Evolutionary conservation across 164 flowering plant species (phyloP).

Genomic region (Santalum album): DNA sequence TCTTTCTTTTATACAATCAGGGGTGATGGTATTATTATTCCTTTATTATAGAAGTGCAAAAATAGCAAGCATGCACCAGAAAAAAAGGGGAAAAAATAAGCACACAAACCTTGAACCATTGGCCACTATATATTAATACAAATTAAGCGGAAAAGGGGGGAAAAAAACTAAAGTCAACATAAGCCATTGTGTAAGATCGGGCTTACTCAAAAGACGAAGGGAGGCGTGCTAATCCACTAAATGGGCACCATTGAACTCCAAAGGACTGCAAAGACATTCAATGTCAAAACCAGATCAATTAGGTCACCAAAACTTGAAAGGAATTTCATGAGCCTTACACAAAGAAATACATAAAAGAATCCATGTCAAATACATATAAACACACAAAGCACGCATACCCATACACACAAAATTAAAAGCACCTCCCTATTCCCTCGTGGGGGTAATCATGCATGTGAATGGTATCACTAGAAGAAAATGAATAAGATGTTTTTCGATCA

Average conservation of each 20-base stretch:
- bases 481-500: too few relatives aligned
- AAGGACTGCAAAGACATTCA: constrained; percentile 41
- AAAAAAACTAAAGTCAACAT: not conserved
- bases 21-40: too few relatives aligned
- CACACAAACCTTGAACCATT: not conserved
- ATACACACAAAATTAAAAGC: too few relatives aligned
- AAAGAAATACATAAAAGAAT: too few relatives aligned
- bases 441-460: too few relatives aligned
- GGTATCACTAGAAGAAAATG: too few relatives aligned
- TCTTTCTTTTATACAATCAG: too few relatives aligned
- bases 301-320: constrained; percentile 1
- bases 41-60: too few relatives aligned
- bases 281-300: not conserved
- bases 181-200: not conserved
- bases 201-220: constrained; percentile 64
- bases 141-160: not conserved
- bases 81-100: not conserved
- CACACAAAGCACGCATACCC: too few relatives aligned
- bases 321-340: not conserved
- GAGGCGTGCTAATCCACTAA: constrained; percentile 45
- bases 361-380: too few relatives aligned
- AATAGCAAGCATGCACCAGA: too few relatives aligned
- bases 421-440: too few relatives aligned
- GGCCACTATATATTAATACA: not conserved
- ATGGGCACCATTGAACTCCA: constrained; percentile 79